These are phyloP conservation scores for Colletotrichum sp. DNA, from an alignment of 2,329 filamentous ascomycete genomes.

Conservation along the genomic window DNA sequence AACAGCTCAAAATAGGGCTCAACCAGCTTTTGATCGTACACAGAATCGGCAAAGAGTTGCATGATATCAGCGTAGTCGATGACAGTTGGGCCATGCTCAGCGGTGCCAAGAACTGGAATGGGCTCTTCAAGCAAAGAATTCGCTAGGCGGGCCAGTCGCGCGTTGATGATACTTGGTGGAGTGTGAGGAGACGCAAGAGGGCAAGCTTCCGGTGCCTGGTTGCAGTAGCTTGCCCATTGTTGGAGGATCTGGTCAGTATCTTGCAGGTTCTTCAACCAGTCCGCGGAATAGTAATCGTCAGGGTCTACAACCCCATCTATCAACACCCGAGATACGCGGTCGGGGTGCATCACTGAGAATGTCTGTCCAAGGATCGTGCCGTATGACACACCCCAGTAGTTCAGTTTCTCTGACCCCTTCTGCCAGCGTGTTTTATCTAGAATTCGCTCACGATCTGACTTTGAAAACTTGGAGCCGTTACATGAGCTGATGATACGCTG, in stretches of 20 bases:
- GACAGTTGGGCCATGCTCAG: conserved; percentile 11
- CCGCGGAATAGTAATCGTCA: conserved; percentile 35
- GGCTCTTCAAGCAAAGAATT: background rate
- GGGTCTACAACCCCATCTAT: conserved; percentile 39
- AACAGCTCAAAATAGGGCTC: conserved; percentile 13
- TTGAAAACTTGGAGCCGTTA: accelerated
- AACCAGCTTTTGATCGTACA: conserved; percentile 14
- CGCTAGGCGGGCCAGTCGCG: background rate
- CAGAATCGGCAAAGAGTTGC: background rate
- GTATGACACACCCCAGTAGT: conserved; percentile 49
- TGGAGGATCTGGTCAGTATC: conserved; percentile 34
- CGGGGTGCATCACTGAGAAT: conserved; percentile 42
- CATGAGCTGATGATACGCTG: background rate
- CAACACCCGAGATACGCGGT: conserved; percentile 35
- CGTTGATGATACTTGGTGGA: background rate
- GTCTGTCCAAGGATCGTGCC: conserved; percentile 45
- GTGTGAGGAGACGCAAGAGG: background rate
- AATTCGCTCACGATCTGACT: background rate
- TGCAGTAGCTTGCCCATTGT: conserved; percentile 39
- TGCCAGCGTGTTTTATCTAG: conserved; percentile 15
- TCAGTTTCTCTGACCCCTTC: conserved; percentile 31
- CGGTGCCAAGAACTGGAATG: background rate
- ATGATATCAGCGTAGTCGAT: conserved; percentile 32
- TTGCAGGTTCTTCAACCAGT: conserved; percentile 28
- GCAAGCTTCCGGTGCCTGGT: background rate